These are phyloP conservation scores for Termitomyces sp. DNA, from an alignment of 768 basidiomycete genomes.

Conservation along the genomic window DNA sequence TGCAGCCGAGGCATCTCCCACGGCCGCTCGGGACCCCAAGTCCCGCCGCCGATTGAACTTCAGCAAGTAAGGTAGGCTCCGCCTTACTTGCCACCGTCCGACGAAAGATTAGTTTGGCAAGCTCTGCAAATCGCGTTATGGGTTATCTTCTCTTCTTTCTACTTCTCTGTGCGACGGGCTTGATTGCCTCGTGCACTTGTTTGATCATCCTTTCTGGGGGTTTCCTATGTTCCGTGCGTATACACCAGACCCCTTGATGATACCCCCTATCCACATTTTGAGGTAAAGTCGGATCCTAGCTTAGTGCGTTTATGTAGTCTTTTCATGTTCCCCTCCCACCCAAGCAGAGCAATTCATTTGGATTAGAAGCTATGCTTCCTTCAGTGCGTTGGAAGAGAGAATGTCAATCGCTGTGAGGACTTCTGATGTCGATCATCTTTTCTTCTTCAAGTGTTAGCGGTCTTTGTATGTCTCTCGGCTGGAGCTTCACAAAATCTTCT, in stretches of 20 bases:
- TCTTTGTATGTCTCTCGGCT: too few species aligned
- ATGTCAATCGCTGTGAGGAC: background rate
- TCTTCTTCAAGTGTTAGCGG: too few species aligned
- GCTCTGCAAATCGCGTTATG: background rate
- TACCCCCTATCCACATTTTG: slow-evolving; percentile 3
- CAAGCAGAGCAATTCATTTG: slow-evolving; percentile 14
- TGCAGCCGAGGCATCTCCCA: background rate
- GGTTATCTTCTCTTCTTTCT: background rate
- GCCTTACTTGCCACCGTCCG: background rate
- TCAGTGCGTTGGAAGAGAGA: background rate
- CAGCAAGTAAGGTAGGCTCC: background rate
- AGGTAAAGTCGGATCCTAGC: slow-evolving; percentile 9
- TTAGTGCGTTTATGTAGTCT: slow-evolving; percentile 15
- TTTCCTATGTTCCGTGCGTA: background rate
- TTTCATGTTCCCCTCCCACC: slow-evolving; percentile 7
- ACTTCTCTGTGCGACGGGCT: background rate
- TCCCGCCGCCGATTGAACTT: background rate
- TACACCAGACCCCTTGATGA: background rate
- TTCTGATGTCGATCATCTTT: background rate
- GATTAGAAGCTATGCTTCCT: slow-evolving; percentile 4
- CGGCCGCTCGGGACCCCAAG: background rate
- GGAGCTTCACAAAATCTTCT: too few species aligned
- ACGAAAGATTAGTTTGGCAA: background rate
- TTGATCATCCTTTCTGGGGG: background rate
- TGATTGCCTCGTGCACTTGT: slow-evolving; percentile 2